Base-by-base conservation (phyloP, 1,139 yeast genomes). In the Trichomonascaceae sp. region DNA sequence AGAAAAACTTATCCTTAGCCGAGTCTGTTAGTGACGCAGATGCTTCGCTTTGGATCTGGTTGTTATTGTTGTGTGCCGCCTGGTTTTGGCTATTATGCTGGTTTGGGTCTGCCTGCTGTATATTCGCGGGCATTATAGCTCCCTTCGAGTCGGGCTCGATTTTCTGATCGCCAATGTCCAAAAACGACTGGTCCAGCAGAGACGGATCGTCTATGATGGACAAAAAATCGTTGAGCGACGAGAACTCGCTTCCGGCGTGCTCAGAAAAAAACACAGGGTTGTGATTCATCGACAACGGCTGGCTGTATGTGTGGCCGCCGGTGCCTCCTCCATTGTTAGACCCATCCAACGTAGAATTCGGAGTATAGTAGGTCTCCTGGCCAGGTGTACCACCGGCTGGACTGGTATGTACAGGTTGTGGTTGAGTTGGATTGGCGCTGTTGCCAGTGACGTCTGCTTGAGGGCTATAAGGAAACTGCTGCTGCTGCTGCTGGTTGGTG, bases 191-290 rank as follows among this genome's bases (percentile, higher is more conserved):
- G 13, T 30, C 38, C 16, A 46, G 39, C 29, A 46, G 37, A 32
- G 73, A 72, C 0, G 93, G 85, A 51, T 84, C 94, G 49, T 85
- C 95, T 33, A 87, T 73, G 84, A 87, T 82, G 2, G 89, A 76
- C 36, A 87, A 61, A 49, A 87, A 87, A 51, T 85, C 96, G 44
- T 84, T 85, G 44, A 87, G 64, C 1, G 95, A 84, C 42, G 87
- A 76, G 52, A 87, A 85, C 58, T 87, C 97, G 30, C 92, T 77
- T 3, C 93, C 94, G 0, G 93, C 94, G 54, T 84, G 93, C 50
- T 85, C 94, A 1, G 93, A 79, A 44, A 74, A 80, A 57, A 84
- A 84, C 37, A 79, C 71, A 0, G 93, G 54, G 34, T 47, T 50
- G 38, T 50, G 56, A 31, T 50, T 48, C 28, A 49, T 45, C 23